phyloP scores from a whole-genome alignment of 2,329 filamentous ascomycete genomes.

The Cladosporium sp. region DNA sequence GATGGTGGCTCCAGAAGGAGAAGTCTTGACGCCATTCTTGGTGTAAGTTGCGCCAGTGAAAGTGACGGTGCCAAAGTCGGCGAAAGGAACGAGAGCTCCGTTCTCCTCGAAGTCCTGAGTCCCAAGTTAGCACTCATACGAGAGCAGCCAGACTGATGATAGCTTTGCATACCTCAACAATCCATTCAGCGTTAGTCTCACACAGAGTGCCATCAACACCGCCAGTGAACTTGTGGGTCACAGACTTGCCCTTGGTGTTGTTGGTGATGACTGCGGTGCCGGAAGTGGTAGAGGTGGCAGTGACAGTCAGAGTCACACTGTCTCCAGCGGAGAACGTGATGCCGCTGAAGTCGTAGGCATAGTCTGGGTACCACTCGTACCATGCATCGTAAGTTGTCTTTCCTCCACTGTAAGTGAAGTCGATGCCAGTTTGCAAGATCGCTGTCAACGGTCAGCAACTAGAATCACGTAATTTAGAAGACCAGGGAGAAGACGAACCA shows the following conservation, averaged over 20 bases:
- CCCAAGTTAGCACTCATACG: background rate
- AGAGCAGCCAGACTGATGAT: background rate
- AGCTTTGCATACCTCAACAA: constrained; percentile 44
- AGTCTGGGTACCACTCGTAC: constrained; percentile 60
- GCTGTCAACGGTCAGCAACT: constrained; percentile 29
- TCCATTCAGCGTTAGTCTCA: constrained; percentile 60
- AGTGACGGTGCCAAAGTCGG: constrained; percentile 45
- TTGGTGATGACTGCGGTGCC: constrained; percentile 50
- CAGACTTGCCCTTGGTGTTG: constrained; percentile 47
- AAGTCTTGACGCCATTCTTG: constrained; percentile 28
- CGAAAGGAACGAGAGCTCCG: constrained; percentile 40
- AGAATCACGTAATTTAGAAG: background rate
- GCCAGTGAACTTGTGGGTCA: constrained; percentile 48
- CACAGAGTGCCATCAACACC: constrained; percentile 41
- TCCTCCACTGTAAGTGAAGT: constrained; percentile 48
- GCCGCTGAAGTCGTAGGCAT: constrained; percentile 49
- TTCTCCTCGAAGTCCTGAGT: constrained; percentile 41
- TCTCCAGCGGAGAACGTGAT: constrained; percentile 46
- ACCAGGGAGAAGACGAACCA: constrained; percentile 13
- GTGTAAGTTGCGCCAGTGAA: constrained; percentile 36
- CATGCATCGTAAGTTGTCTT: constrained; percentile 50
- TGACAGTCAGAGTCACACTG: constrained; percentile 39
- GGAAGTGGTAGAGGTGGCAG: constrained; percentile 38
- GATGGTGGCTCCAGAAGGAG: constrained; percentile 34
- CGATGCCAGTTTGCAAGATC: constrained; percentile 56